phyloP scores from a whole-genome alignment of 192 early-diverging fungal genomes.

The Umbelopsis ramanniana region DNA sequence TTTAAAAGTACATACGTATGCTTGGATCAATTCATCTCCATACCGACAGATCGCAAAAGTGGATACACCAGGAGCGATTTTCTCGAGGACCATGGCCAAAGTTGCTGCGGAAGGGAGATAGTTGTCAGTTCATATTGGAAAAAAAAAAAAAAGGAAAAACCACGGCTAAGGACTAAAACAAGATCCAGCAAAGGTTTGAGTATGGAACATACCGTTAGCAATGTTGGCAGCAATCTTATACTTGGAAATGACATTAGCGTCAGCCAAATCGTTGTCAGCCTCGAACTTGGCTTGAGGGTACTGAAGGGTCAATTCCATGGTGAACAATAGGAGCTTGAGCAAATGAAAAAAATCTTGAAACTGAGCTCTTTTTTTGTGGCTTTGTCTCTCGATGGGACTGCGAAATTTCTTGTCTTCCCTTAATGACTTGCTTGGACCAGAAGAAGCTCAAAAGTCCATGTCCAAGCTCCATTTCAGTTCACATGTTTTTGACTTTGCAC shows the following conservation, averaged over 20 bases:
- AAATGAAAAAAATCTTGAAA: constrained; percentile 2
- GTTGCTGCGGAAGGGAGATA: constrained; percentile 44
- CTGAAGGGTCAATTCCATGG: constrained; percentile 38
- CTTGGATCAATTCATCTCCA: constrained; percentile 66
- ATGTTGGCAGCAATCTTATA: constrained; percentile 79
- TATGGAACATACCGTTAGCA: constrained; percentile 61
- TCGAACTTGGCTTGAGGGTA: constrained; percentile 54
- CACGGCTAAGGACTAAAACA: too few relatives aligned
- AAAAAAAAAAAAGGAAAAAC: too few relatives aligned
- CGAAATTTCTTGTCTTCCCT: not conserved
- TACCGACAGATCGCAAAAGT: constrained; percentile 68
- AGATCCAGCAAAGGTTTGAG: too few relatives aligned
- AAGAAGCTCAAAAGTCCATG: not conserved
- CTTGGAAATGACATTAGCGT: constrained; percentile 70
- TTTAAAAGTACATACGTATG: constrained; percentile 45
- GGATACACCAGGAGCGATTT: constrained; percentile 63
- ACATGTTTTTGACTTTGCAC: constrained; percentile 61
- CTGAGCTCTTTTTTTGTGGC: constrained; percentile 10
- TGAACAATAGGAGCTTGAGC: constrained; percentile 20
- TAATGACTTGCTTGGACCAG: too few relatives aligned
- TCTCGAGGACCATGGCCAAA: constrained; percentile 56
- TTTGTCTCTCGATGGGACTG: not conserved
- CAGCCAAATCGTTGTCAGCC: constrained; percentile 67
- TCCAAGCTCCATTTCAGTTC: constrained; percentile 1
- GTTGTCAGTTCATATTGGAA: too few relatives aligned